Percentiles rank a stretch among this genome's conserved stretches.
These are phyloP conservation scores for Kalmusia sp. DNA, from an alignment of 2,329 filamentous ascomycete genomes.

Conservation along the genomic window DNA sequence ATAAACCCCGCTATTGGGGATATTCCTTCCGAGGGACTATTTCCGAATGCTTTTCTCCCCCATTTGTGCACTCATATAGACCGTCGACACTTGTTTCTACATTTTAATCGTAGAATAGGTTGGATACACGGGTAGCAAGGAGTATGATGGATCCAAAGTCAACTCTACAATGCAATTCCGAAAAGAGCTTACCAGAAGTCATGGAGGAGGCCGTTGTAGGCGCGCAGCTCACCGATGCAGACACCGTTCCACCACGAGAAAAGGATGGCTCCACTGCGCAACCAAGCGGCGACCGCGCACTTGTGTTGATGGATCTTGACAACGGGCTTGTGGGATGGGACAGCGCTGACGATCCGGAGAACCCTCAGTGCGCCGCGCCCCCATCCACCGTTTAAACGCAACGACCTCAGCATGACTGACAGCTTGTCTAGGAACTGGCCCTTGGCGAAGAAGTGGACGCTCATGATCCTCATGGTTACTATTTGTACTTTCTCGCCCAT, in stretches of 20 bases:
- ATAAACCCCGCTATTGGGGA: neutral
- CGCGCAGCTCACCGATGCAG: neutral
- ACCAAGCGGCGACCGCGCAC: constrained; percentile 11
- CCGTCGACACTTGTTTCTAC: neutral
- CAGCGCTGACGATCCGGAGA: constrained; percentile 24
- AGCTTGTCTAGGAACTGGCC: constrained; percentile 17
- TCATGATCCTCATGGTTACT: constrained; percentile 20
- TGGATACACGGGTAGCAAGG: neutral
- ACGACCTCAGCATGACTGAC: neutral
- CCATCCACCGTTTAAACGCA: neutral
- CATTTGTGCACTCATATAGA: neutral
- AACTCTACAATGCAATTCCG: neutral
- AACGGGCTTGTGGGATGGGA: constrained; percentile 34
- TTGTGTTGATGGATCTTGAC: constrained; percentile 26
- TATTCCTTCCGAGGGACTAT: neutral
- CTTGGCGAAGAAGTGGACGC: constrained; percentile 26
- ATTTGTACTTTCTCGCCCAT: constrained; percentile 34
- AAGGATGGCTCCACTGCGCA: neutral
- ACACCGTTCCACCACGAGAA: neutral
- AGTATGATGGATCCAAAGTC: neutral
- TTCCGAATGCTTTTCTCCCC: neutral
- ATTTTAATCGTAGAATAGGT: neutral
- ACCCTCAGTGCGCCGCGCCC: constrained; percentile 21
- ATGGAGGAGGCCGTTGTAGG: constrained; percentile 10
- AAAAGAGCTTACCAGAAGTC: neutral